These are phyloP conservation scores for Bondarzewia mesenterica DNA, from an alignment of 1,284 basidiomycete species.

Conservation along the genomic window DNA sequence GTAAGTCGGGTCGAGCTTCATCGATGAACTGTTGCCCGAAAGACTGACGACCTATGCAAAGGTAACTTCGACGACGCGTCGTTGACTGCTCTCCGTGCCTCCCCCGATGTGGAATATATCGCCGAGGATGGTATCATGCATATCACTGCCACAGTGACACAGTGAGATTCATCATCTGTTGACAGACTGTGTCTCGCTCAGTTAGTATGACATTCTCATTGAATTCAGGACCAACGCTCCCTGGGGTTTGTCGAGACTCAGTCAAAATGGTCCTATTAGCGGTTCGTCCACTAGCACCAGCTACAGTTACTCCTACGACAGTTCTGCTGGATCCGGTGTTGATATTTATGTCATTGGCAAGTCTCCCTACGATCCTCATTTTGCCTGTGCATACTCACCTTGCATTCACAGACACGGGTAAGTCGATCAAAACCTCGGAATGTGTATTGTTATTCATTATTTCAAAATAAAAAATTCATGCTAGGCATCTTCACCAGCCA, in stretches of 20 bases:
- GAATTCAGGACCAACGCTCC: constrained; percentile 24
- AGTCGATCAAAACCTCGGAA: background rate
- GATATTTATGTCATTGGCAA: constrained; percentile 26
- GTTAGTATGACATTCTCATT: constrained; percentile 5
- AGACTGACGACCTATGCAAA: constrained; percentile 13
- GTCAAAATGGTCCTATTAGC: constrained; percentile 12
- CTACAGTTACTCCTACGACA: constrained; percentile 23
- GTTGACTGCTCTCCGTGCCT: constrained; percentile 50
- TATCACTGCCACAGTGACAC: constrained; percentile 9
- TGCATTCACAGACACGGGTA: constrained; percentile 18
- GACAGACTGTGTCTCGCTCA: too few relatives aligned
- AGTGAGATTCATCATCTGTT: constrained; percentile 11
- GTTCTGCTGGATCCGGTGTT: constrained; percentile 24
- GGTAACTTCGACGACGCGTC: constrained; percentile 43
- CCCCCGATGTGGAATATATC: constrained; percentile 64
- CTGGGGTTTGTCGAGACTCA: constrained; percentile 28
- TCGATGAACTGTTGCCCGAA: background rate
- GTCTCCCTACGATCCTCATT: constrained; percentile 3
- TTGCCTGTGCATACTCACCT: background rate
- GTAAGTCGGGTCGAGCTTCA: constrained; percentile 21
- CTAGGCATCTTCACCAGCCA: constrained; percentile 55
- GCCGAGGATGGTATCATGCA: constrained; percentile 14
- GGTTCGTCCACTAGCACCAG: constrained; percentile 10
- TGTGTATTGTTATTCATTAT: background rate
- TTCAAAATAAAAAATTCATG: background rate